Conservation (phyloP, 163 green algal species). For the Prototheca cutis region DNA sequence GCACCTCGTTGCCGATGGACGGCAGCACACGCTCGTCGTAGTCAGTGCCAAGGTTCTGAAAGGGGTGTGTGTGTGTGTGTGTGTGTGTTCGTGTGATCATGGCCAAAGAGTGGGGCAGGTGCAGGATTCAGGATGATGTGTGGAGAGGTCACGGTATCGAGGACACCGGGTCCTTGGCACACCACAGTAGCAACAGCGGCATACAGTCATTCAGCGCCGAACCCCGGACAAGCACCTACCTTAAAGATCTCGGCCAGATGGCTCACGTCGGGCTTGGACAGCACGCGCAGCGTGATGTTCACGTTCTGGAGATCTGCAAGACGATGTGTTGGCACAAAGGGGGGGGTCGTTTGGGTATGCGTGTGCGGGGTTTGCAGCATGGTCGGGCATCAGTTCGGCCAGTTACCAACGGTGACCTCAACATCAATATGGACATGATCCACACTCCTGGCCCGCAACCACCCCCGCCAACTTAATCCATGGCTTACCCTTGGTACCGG, state of each 20-base stretch:
- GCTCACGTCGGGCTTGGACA: constrained; percentile 84
- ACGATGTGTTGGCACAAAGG: background rate
- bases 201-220: background rate
- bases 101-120: too few relatives aligned
- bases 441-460: background rate
- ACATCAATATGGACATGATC: too few relatives aligned
- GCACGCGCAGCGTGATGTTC: constrained; percentile 92
- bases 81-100: too few relatives aligned
- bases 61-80: background rate
- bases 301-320: constrained; percentile 97
- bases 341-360: too few relatives aligned
- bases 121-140: too few relatives aligned
- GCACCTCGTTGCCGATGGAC: constrained; percentile 97
- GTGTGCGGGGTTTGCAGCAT: too few relatives aligned
- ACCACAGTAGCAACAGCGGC: too few relatives aligned
- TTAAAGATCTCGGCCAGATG: constrained; percentile 79
- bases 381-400: too few relatives aligned
- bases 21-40: constrained; percentile 97
- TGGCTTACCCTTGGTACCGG: constrained; percentile 84
- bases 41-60: constrained; percentile 80
- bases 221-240: constrained; percentile 23
- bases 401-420: too few relatives aligned
- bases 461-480: background rate
- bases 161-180: too few relatives aligned
- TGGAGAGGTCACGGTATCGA: too few relatives aligned